A percentile compares a stretch with the other conserved stretches of the same genome.
Evolutionary conservation across 768 basidiomycete species (phyloP).

Genomic region (Suillus clintonianus): DNA sequence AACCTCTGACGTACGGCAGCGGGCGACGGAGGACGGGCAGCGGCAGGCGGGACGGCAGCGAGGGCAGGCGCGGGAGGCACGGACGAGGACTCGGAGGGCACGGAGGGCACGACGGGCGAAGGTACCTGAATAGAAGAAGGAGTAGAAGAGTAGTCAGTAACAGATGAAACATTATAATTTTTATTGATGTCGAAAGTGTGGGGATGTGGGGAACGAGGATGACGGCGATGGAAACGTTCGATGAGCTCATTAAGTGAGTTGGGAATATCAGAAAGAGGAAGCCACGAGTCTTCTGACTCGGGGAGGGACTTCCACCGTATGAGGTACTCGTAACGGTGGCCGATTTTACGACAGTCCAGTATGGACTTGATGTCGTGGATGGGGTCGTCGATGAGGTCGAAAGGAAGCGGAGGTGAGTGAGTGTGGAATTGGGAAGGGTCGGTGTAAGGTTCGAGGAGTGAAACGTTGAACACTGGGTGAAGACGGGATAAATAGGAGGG

Average conservation of each 20-base stretch:
- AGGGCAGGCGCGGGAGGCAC: not conserved
- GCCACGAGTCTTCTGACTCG: slow-evolving; percentile 7
- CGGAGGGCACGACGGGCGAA: not conserved
- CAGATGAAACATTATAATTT: not conserved
- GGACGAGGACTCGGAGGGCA: not conserved
- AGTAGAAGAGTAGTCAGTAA: not conserved
- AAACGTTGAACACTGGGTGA: slow-evolving; percentile 42
- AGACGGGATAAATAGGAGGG: slow-evolving; percentile 34
- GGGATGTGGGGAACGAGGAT: not conserved
- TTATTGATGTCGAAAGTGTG: not conserved
- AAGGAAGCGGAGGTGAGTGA: slow-evolving; percentile 18
- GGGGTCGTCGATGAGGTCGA: not conserved
- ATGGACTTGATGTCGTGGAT: slow-evolving; percentile 5
- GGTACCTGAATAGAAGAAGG: not conserved
- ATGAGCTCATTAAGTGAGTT: not conserved
- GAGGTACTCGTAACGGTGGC: slow-evolving; percentile 5
- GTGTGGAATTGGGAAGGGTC: slow-evolving; percentile 36
- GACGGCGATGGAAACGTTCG: not conserved
- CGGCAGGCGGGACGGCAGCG: not conserved
- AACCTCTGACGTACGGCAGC: slow-evolving; percentile 8
- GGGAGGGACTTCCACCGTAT: slow-evolving; percentile 24
- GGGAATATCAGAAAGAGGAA: slow-evolving; percentile 9
- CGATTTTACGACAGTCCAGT: slow-evolving; percentile 4
- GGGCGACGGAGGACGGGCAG: slow-evolving; percentile 9
- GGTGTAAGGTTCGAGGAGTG: slow-evolving; percentile 20